Evolutionary conservation across 192 early-diverging fungal species (phyloP).

Genomic region (Glomus cerebriforme): DNA sequence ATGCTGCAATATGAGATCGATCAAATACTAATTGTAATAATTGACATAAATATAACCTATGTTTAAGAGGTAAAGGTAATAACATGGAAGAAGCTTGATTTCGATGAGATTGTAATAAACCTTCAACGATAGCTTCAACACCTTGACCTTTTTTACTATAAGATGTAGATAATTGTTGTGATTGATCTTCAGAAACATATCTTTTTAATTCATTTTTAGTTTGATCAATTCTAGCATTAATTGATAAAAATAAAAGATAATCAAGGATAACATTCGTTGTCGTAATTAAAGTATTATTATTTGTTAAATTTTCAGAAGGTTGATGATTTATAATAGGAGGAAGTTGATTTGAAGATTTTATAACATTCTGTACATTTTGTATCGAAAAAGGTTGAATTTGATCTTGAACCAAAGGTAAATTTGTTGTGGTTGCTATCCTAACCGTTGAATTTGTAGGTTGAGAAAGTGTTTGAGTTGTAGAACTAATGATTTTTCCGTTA

Average conservation of each 20-base stretch:
- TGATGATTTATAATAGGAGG: background rate
- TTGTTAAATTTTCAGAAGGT: background rate
- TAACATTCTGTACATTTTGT: no score
- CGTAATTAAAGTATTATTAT: background rate
- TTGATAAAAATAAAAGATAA: conserved; percentile 5
- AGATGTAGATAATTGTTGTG: background rate
- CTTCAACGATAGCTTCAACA: conserved; percentile 3
- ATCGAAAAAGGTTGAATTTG: no score
- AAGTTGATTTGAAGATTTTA: no score
- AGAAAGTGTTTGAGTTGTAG: no score
- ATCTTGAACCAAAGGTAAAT: no score
- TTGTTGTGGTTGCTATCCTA: no score
- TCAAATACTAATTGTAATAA: conserved; percentile 10
- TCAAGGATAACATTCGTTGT: conserved; percentile 17
- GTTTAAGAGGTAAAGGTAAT: conserved; percentile 13
- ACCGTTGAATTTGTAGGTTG: no score
- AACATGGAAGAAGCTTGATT: background rate
- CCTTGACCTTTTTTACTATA: background rate
- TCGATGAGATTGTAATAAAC: conserved; percentile 15
- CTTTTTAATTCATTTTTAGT: background rate
- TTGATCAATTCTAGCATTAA: conserved; percentile 10
- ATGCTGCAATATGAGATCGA: background rate
- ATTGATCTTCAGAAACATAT: background rate
- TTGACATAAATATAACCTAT: conserved; percentile 13
- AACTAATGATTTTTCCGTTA: no score